phyloP scores from a whole-genome alignment of 164 flowering plant genomes.

The Vitis riparia region DNA sequence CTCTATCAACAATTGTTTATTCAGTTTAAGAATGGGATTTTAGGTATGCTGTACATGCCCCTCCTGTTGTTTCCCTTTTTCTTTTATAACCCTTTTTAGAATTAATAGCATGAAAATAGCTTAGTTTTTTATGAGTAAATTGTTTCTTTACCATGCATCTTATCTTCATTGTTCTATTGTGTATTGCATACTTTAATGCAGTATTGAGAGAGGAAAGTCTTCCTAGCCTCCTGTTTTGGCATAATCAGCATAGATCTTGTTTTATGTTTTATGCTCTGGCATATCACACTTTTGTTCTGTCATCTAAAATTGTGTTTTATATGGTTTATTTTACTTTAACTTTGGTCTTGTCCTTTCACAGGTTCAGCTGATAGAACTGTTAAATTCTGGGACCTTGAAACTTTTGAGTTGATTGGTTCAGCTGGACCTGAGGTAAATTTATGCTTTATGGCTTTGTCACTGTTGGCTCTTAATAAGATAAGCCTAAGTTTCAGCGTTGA shows the following conservation, averaged over 20 bases:
- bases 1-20: not conserved
- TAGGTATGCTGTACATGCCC: not conserved
- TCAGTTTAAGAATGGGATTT: not conserved
- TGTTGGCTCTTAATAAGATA: not conserved
- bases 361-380: conserved; percentile 98
- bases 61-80: not conserved
- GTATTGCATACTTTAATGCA: too few relatives aligned
- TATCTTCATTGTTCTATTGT: not conserved
- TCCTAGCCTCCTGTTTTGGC: too few relatives aligned
- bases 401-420: conserved; percentile 97
- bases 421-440: conserved; percentile 86
- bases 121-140: not conserved
- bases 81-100: not conserved
- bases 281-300: not conserved
- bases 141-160: not conserved
- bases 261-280: too few relatives aligned
- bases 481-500: not conserved
- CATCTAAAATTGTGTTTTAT: not conserved
- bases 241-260: too few relatives aligned
- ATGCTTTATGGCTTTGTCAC: not conserved
- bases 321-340: not conserved
- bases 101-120: not conserved
- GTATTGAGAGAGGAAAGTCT: too few relatives aligned
- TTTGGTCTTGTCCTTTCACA: conserved; percentile 28
- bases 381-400: conserved; percentile 99